These are phyloP conservation scores for Neopestalotiopsis sp. DNA, from an alignment of 2,329 filamentous ascomycete species.

Conservation along the genomic window DNA sequence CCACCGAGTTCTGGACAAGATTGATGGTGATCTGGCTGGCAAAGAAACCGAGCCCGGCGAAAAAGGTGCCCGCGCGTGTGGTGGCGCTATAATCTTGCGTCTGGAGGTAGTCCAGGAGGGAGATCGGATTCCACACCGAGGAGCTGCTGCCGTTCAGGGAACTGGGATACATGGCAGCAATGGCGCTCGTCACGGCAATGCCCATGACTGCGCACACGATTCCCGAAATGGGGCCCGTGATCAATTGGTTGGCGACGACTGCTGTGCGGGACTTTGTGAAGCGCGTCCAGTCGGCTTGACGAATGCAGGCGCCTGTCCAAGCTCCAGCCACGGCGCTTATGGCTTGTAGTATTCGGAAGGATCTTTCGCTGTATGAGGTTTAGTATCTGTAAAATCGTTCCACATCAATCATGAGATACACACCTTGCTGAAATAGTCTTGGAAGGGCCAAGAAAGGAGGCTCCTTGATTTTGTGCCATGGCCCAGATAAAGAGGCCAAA, in stretches of 20 bases:
- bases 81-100: slow-evolving; percentile 20
- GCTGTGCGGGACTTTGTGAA: slow-evolving; percentile 17
- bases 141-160: slow-evolving; percentile 6
- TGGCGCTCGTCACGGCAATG: slow-evolving; percentile 21
- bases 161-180: slow-evolving; percentile 16
- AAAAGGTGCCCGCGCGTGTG: slow-evolving; percentile 23
- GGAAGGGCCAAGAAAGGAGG: slow-evolving; percentile 12
- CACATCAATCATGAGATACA: neutral
- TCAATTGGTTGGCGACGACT: slow-evolving; percentile 12
- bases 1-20: slow-evolving; percentile 19
- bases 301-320: slow-evolving; percentile 20
- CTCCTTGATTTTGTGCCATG: slow-evolving; percentile 11
- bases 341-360: slow-evolving; percentile 21
- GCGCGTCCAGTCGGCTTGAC: slow-evolving; percentile 23
- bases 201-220: slow-evolving; percentile 20
- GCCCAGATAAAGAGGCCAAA: slow-evolving; percentile 17
- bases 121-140: slow-evolving; percentile 23
- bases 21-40: slow-evolving; percentile 24
- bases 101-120: slow-evolving; percentile 19
- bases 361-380: neutral
- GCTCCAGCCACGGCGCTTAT: slow-evolving; percentile 17
- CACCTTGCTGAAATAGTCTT: slow-evolving; percentile 17
- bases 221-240: slow-evolving; percentile 15
- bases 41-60: slow-evolving; percentile 24
- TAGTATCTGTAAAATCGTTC: neutral